Conservation (phyloP, 2,329 filamentous ascomycete species). For the Penicillium sp. region DNA sequence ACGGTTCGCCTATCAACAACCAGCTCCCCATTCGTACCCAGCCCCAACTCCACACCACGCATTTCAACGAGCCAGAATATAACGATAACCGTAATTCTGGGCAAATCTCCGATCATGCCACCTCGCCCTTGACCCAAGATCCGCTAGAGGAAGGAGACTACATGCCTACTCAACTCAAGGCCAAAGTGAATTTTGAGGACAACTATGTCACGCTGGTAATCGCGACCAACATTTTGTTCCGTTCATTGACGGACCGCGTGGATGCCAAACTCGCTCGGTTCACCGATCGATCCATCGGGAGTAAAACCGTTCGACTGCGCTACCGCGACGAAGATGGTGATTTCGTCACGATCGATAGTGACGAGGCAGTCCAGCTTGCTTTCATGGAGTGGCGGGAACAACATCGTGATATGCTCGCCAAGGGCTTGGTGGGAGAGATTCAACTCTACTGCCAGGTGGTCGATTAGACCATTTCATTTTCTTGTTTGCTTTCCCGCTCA, state of each 20-base stretch:
- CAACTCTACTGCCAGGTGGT: slow-evolving; percentile 75
- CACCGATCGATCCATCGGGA: slow-evolving; percentile 78
- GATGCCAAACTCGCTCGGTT: slow-evolving; percentile 90
- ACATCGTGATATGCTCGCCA: slow-evolving; percentile 58
- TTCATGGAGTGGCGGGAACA: slow-evolving; percentile 92
- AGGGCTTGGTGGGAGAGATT: slow-evolving; percentile 80
- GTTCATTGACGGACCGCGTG: slow-evolving; percentile 89
- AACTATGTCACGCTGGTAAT: slow-evolving; percentile 96
- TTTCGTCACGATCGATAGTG: slow-evolving; percentile 87
- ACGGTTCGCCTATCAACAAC: slow-evolving; percentile 70
- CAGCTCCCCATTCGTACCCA: slow-evolving; percentile 63
- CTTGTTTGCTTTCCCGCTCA: slow-evolving; percentile 9
- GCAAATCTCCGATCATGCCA: slow-evolving; percentile 32
- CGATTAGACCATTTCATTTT: slow-evolving; percentile 27
- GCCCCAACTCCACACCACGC: slow-evolving; percentile 43
- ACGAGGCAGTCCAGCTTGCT: slow-evolving; percentile 94
- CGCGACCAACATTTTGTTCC: slow-evolving; percentile 90
- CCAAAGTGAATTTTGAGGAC: slow-evolving; percentile 89
- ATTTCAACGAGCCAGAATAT: slow-evolving; percentile 44
- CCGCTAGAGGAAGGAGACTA: slow-evolving; percentile 38
- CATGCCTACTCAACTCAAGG: slow-evolving; percentile 79
- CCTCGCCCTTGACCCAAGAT: slow-evolving; percentile 37
- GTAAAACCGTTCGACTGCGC: slow-evolving; percentile 78
- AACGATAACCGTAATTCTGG: slow-evolving; percentile 32
- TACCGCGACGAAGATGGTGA: slow-evolving; percentile 93